Conservation (phyloP, 1,284 basidiomycete genomes). For the Athelia psychrophila region DNA sequence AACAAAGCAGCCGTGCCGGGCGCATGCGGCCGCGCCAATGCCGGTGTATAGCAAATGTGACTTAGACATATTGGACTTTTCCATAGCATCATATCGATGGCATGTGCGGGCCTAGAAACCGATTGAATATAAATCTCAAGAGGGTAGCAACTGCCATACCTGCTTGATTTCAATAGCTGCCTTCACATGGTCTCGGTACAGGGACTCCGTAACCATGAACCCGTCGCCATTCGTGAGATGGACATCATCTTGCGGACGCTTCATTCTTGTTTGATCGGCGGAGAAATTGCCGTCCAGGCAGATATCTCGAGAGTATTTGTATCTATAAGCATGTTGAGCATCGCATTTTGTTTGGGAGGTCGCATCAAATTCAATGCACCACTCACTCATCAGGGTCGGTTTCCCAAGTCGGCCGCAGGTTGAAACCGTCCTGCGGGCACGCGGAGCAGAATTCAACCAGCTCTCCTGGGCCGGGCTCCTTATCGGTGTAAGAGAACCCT, state of each 20-base stretch:
- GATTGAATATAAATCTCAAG: not conserved
- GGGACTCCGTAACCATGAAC: constrained; percentile 5
- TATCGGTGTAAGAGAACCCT: not conserved
- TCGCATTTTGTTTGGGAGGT: no score
- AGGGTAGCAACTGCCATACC: not conserved
- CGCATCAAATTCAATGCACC: constrained; percentile 3
- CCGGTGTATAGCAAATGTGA: constrained; percentile 7
- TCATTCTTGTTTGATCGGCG: not conserved
- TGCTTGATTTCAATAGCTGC: constrained; percentile 5
- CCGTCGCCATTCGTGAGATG: not conserved
- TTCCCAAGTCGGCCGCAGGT: constrained; percentile 4
- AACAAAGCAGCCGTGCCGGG: not conserved
- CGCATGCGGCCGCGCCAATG: not conserved
- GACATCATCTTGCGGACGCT: not conserved
- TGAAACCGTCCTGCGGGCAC: constrained; percentile 13
- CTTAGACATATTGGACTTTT: constrained; percentile 1
- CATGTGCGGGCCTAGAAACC: constrained; percentile 8
- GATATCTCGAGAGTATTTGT: not conserved
- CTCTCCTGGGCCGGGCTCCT: not conserved
- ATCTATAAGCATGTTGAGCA: no score
- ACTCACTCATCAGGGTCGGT: not conserved
- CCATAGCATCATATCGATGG: constrained; percentile 9
- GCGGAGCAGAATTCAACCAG: constrained; percentile 12
- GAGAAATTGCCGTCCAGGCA: constrained; percentile 15
- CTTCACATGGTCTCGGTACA: constrained; percentile 9